A percentile compares a stretch with the other conserved stretches of the same genome.
These are phyloP conservation scores for Dissophora globulifera DNA, from an alignment of 192 early-diverging fungal genomes.

Conservation along the genomic window DNA sequence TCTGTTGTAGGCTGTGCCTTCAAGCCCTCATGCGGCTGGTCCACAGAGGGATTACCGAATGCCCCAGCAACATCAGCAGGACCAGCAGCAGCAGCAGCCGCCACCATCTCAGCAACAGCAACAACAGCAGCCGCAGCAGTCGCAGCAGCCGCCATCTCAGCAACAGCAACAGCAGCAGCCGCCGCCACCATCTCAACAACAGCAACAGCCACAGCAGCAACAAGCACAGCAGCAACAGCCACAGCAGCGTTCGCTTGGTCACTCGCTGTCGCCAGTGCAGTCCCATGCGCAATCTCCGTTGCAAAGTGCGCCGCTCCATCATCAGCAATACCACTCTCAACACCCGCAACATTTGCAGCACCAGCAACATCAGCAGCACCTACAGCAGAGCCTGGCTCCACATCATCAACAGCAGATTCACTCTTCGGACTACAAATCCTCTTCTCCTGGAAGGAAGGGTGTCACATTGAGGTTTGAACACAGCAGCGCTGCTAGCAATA, in stretches of 20 bases:
- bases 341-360: neutral
- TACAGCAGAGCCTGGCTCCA: constrained; percentile 1
- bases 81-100: constrained; percentile 17
- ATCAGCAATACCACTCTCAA: constrained; percentile 1
- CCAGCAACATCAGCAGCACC: constrained; percentile 14
- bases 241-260: neutral
- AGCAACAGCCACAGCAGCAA: constrained; percentile 17
- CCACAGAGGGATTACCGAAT: constrained; percentile 7
- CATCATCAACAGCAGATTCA: constrained; percentile 5
- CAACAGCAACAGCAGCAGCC: constrained; percentile 5
- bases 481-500: neutral
- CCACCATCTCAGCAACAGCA: constrained; percentile 6
- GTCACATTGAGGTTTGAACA: neutral
- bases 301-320: neutral
- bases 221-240: neutral
- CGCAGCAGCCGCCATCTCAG: too few relatives aligned
- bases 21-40: constrained; percentile 2
- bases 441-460: constrained; percentile 4
- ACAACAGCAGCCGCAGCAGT: constrained; percentile 1
- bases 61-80: constrained; percentile 10
- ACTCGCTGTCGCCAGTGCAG: neutral
- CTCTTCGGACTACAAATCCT: constrained; percentile 1
- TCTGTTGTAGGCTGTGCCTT: constrained; percentile 1
- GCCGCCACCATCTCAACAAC: constrained; percentile 6
- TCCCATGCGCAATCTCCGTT: neutral